Conservation (phyloP, 768 basidiomycete species). For the Boletus reticuloceps region DNA sequence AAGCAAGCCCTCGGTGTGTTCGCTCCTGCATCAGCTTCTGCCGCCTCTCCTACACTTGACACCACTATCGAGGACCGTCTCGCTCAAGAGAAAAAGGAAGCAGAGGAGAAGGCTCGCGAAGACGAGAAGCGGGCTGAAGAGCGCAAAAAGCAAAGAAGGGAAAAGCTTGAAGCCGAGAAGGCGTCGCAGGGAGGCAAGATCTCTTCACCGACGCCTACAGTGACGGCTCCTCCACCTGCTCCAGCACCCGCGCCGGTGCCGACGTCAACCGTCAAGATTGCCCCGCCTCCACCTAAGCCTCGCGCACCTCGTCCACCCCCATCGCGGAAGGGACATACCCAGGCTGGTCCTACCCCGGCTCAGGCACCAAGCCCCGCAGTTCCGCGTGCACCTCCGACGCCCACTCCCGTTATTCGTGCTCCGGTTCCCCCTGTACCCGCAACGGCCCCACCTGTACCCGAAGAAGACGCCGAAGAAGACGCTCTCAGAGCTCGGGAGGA, state of each 20-base stretch:
- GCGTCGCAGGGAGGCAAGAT: conserved; percentile 50
- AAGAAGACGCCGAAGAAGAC: conserved; percentile 78
- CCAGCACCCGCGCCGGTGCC: conserved; percentile 36
- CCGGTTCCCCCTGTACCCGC: conserved; percentile 49
- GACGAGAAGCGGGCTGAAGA: conserved; percentile 84
- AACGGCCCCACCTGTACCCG: conserved; percentile 43
- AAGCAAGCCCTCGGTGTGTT: conserved; percentile 82
- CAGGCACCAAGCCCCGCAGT: conserved; percentile 20
- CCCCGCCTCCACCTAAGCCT: conserved; percentile 35
- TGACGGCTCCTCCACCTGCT: conserved; percentile 43
- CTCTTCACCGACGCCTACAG: conserved; percentile 41
- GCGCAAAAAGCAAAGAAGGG: conserved; percentile 67
- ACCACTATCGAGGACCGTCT: conserved; percentile 82
- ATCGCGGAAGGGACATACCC: conserved; percentile 19
- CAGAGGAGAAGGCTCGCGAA: conserved; percentile 74
- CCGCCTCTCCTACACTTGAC: conserved; percentile 58
- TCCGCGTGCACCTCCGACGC: conserved; percentile 24
- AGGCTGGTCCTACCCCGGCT: conserved; percentile 22
- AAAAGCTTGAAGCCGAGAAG: conserved; percentile 74
- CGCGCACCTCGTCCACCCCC: conserved; percentile 37
- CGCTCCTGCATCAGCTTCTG: conserved; percentile 32
- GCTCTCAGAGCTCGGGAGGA: conserved; percentile 66
- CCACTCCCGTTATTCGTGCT: conserved; percentile 21
- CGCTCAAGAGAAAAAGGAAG: conserved; percentile 84
- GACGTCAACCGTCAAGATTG: conserved; percentile 34